Evolutionary conservation across 805 yeast genomes (phyloP), one percentile per base, ranked within the genome.

Genomic region (Starmerella stigmatis): DNA sequence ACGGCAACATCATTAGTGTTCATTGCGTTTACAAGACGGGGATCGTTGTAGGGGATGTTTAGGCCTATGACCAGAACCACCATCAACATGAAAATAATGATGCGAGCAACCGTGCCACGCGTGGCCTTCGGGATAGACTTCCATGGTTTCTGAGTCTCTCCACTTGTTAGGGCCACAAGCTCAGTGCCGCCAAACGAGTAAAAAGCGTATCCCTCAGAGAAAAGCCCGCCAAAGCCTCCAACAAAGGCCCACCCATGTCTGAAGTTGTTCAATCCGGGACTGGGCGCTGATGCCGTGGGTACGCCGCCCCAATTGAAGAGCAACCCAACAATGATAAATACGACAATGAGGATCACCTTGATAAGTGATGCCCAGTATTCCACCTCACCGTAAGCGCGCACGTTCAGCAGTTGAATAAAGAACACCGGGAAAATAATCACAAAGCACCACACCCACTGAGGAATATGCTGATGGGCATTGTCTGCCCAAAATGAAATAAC

Each of bases 361-460:
- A 81, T 66, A 15, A 72, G 56, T 0, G 82, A 76, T 53, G 77
- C 71, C 79, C 80, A 81, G 60, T 76, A 82, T 56, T 77, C 85
- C n/a, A 75, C 66, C 45, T 78, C 72, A 44, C 79, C 73, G 46
- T 76, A 63, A 7, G 72, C 60, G 50, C 64, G 64, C 29, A 74
- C 78, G 47, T 73, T 74, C 48, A 73, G 64, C 9, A 75, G 59
- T 39, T 71, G 62, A 20, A 68, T 61, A 69, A 76, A 71, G 50
- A 75, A 70, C 21, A 76, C 64, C 3, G 71, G 65, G 35, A 71
- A 71, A 32, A 68, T 47, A 32, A 68, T 47, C 38, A 76, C 71
- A 17, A 78, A 50, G 26, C 55, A 54, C 70, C 74, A 76, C 41
- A 73, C 53, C 69, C 76, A 59, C 63, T 68, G 43, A 33, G 70